These are phyloP conservation scores for Geranium incanum DNA, from an alignment of 441 rosid species.

Conservation along the genomic window DNA sequence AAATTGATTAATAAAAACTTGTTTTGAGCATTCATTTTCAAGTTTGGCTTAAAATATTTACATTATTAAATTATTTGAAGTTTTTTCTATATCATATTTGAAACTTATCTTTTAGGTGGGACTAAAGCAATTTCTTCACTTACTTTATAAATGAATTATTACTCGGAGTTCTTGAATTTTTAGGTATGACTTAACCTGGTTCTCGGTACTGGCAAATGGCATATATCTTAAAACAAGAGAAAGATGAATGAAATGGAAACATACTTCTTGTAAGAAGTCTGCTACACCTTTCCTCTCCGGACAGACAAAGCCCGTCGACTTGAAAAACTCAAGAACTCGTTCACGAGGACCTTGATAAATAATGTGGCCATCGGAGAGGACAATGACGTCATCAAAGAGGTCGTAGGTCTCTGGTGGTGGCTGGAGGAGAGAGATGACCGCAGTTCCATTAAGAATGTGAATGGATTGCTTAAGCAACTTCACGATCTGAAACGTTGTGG, in stretches of 20 bases:
- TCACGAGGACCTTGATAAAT: slow-evolving; percentile 83
- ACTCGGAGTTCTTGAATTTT: too few species aligned
- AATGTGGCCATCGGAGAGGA: slow-evolving; percentile 64
- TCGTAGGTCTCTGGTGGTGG: slow-evolving; percentile 89
- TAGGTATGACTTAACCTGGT: too few species aligned
- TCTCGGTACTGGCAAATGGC: too few species aligned
- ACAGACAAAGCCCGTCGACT: slow-evolving; percentile 71
- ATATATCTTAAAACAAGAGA: neutral
- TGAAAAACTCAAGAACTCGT: slow-evolving; percentile 57
- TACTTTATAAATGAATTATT: too few species aligned
- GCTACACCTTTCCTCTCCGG: slow-evolving; percentile 85
- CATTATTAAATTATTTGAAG: too few species aligned
- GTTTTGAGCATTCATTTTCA: too few species aligned
- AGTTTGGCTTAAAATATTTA: too few species aligned
- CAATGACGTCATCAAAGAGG: slow-evolving; percentile 80
- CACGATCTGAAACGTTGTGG: slow-evolving; percentile 76
- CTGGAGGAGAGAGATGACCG: slow-evolving; percentile 80
- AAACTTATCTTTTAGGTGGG: too few species aligned
- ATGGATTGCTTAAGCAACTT: slow-evolving; percentile 55
- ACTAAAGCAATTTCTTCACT: too few species aligned
- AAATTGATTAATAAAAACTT: too few species aligned
- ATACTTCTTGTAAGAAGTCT: slow-evolving; percentile 73
- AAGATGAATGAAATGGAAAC: neutral
- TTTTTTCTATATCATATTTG: too few species aligned
- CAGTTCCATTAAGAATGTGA: slow-evolving; percentile 73